Percentiles rank a stretch among this genome's conserved stretches.
Conservation (phyloP, 2,329 filamentous ascomycete species). For the Cladobotryum protrusum region DNA sequence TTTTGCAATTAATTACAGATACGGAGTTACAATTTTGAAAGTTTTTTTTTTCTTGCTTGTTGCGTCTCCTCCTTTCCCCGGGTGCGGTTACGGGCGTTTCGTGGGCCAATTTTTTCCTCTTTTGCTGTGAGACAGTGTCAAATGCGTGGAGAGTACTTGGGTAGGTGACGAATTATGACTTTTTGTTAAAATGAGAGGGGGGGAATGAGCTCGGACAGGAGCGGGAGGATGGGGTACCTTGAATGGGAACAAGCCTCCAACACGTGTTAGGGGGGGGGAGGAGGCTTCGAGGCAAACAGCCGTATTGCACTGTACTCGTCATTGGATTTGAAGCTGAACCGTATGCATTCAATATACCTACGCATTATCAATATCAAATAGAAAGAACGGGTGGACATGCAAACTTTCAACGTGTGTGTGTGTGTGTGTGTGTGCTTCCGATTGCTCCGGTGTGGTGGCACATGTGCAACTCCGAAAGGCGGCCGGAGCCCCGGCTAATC, state of each 20-base stretch:
- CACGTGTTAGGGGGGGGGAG: too few species aligned
- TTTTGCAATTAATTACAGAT: not conserved
- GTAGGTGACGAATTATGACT: conserved; percentile 3
- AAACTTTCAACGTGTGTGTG: too few species aligned
- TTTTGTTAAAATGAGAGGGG: not conserved
- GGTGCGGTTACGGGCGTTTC: not conserved
- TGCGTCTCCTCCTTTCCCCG: not conserved
- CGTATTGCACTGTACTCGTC: too few species aligned
- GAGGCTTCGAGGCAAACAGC: too few species aligned
- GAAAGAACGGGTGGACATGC: not conserved
- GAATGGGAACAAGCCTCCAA: too few species aligned
- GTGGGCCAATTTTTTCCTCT: not conserved
- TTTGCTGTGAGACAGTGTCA: not conserved
- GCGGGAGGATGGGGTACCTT: too few species aligned
- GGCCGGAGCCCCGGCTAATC: conserved; percentile 7
- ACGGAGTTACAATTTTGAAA: not conserved
- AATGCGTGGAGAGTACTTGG: not conserved
- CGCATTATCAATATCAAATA: not conserved
- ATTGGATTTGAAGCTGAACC: too few species aligned
- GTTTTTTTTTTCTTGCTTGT: too few species aligned
- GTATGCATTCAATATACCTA: too few species aligned
- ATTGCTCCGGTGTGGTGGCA: conserved; percentile 2
- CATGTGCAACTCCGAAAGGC: conserved; percentile 6
- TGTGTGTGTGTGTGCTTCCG: too few species aligned
- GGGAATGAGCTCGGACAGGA: not conserved